A percentile compares a stretch with the other conserved stretches of the same genome.
Conservation (phyloP, 148 eudicot genomes). For the Rhododendron griersonianum region DNA sequence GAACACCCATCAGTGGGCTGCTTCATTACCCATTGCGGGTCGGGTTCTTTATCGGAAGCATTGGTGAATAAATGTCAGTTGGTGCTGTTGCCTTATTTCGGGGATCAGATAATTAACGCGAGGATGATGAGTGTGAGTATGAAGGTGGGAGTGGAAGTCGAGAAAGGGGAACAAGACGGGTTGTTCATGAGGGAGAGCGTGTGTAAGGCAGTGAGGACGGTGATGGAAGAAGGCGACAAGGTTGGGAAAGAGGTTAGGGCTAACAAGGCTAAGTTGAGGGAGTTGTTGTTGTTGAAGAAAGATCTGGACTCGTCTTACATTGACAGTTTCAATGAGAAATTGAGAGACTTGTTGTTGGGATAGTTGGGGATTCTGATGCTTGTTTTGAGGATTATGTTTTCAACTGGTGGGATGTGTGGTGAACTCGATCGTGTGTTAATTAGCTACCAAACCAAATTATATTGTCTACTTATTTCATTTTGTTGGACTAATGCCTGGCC, state of each 20-base stretch:
- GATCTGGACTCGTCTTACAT: neutral
- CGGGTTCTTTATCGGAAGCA: neutral
- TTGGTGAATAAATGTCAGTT: conserved; percentile 2
- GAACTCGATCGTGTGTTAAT: neutral
- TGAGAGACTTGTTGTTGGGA: neutral
- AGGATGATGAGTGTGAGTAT: neutral
- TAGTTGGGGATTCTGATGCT: neutral
- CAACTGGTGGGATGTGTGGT: neutral
- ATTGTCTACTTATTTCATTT: neutral
- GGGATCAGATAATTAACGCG: conserved; percentile 3
- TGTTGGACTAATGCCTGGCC: neutral
- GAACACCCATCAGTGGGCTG: conserved; percentile 8
- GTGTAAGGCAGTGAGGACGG: conserved; percentile 5
- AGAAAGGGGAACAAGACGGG: conserved; percentile 9
- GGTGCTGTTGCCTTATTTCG: neutral
- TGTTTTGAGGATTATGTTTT: neutral
- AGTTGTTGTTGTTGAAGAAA: neutral
- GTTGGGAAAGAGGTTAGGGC: neutral
- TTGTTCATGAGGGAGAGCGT: conserved; percentile 7
- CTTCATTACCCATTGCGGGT: conserved; percentile 10
- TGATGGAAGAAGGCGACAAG: conserved; percentile 6
- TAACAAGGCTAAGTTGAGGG: conserved; percentile 4
- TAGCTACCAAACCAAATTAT: neutral
- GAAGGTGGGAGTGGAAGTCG: conserved; percentile 11
- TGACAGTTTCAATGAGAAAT: neutral